Evolutionary conservation across 331 rosid species (phyloP).

Genomic region (Pyracantha coccinea): DNA sequence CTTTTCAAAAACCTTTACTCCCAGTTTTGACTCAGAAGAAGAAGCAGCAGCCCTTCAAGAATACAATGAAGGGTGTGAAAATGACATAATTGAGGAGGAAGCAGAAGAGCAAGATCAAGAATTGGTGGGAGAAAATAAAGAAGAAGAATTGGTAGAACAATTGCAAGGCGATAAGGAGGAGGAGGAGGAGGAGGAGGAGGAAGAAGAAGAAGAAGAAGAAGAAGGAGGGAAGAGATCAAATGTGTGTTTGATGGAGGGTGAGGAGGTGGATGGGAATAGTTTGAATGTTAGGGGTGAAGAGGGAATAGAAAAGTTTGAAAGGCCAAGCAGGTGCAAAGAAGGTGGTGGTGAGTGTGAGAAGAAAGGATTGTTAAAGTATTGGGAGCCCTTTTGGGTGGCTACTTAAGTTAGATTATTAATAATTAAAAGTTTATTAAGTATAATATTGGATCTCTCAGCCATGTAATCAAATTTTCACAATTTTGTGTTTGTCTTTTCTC

Average conservation of each 20-base stretch:
- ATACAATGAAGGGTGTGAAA: constrained; percentile 16
- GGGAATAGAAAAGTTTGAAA: constrained; percentile 34
- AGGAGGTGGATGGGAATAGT: constrained; percentile 9
- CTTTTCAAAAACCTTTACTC: constrained; percentile 20
- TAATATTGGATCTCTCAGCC: neutral
- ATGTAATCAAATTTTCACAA: constrained; percentile 3
- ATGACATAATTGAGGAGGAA: constrained; percentile 16
- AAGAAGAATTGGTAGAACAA: neutral
- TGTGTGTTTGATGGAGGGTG: constrained; percentile 2
- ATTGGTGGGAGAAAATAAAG: constrained; percentile 5
- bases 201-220: neutral
- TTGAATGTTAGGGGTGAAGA: constrained; percentile 11
- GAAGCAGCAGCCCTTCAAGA: neutral
- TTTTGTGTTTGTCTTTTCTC: constrained; percentile 23
- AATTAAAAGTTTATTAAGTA: neutral
- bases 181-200: too few species aligned
- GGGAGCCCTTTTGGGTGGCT: constrained; percentile 45
- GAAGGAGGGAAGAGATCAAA: neutral
- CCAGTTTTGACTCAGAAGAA: constrained; percentile 31
- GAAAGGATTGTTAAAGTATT: constrained; percentile 31
- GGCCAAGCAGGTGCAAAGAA: constrained; percentile 45
- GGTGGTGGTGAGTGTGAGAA: constrained; percentile 38
- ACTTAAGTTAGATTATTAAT: constrained; percentile 15
- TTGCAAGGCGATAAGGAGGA: too few species aligned
- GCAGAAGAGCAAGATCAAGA: constrained; percentile 1